Percentiles rank a stretch among this genome's conserved stretches.
These are phyloP conservation scores for Tephrocybe sp. DNA, from an alignment of 768 basidiomycete genomes.

Conservation along the genomic window DNA sequence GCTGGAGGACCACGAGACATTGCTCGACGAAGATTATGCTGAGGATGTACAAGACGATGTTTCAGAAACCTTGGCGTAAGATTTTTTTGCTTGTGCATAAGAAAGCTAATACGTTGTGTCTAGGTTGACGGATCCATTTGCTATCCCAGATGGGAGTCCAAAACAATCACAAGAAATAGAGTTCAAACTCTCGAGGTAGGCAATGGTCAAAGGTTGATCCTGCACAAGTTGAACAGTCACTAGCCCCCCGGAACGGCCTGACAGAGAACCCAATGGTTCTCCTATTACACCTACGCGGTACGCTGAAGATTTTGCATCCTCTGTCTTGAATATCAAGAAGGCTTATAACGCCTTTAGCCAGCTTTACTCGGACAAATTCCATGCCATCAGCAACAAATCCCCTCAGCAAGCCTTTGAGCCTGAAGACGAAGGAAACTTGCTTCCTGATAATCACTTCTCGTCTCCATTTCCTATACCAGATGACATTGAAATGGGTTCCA, in stretches of 20 bases:
- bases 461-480: conserved; percentile 4
- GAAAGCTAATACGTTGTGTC: background rate
- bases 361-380: background rate
- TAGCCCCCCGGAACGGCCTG: conserved; percentile 8
- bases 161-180: background rate
- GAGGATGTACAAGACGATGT: conserved; percentile 16
- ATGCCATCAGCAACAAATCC: background rate
- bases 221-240: background rate
- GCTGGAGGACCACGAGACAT: conserved; percentile 27
- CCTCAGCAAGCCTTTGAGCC: background rate
- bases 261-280: background rate
- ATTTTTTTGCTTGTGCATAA: background rate
- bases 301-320: background rate
- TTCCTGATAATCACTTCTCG: conserved; percentile 1
- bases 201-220: too few species aligned
- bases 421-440: background rate
- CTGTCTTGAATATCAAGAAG: background rate
- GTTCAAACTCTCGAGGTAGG: conserved; percentile 7
- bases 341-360: too few species aligned
- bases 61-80: background rate
- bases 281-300: conserved; percentile 13
- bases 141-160: background rate
- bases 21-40: conserved; percentile 22
- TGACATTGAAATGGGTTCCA: background rate
- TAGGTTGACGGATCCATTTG: conserved; percentile 13